Percentiles rank a stretch among this genome's conserved stretches.
Evolutionary conservation across 2,329 filamentous ascomycete genomes (phyloP).

Genomic region (Beauveria medogensis): DNA sequence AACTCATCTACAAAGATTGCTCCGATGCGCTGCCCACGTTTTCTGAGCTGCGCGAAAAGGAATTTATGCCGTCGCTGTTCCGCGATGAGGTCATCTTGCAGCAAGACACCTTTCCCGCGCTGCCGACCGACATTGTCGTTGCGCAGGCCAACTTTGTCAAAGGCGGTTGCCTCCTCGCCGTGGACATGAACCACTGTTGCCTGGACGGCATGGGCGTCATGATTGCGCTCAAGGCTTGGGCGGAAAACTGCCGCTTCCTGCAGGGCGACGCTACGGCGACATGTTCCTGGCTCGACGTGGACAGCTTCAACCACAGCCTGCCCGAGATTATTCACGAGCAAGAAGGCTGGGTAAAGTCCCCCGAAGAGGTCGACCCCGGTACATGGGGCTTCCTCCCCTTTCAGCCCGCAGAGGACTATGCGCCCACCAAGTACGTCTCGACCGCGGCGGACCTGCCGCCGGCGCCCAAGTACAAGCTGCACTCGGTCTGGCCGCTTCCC

Average conservation of each 20-base stretch:
- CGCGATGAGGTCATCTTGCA: conserved; percentile 19
- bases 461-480: conserved; percentile 19
- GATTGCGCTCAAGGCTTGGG: conserved; percentile 22
- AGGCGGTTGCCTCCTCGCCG: conserved; percentile 23
- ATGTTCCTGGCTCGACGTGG: conserved; percentile 21
- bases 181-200: conserved; percentile 19
- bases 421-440: background rate
- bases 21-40: conserved; percentile 20
- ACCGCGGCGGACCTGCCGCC: conserved; percentile 13
- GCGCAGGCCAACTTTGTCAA: conserved; percentile 25
- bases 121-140: conserved; percentile 22
- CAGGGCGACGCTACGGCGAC: conserved; percentile 19
- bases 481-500: conserved; percentile 22
- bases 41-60: conserved; percentile 16
- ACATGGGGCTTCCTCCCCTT: conserved; percentile 22
- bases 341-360: conserved; percentile 16
- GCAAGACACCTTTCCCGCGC: conserved; percentile 17
- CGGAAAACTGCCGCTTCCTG: conserved; percentile 22
- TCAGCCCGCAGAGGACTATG: conserved; percentile 10
- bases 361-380: conserved; percentile 19
- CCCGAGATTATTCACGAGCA: conserved; percentile 21
- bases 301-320: conserved; percentile 23
- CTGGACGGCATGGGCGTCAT: conserved; percentile 23
- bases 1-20: conserved; percentile 21
- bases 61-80: conserved; percentile 22